phyloP scores from a whole-genome alignment of 176 grass and related monocot genomes.

The Puccinellia tenuiflora region DNA sequence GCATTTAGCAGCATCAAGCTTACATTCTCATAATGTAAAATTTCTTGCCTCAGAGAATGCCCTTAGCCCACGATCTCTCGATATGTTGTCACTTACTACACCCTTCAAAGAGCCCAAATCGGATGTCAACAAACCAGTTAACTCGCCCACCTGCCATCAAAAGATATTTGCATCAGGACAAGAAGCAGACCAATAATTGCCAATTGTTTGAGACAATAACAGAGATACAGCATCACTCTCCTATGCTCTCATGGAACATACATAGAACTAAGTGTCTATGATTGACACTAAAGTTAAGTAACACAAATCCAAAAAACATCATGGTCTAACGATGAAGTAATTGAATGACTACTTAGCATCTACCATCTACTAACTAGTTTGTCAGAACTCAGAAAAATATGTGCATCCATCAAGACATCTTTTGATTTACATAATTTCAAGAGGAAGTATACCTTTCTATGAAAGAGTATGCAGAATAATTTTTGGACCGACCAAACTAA shows the following conservation, averaged over 20 bases:
- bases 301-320: not conserved
- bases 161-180: conserved; percentile 7
- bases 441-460: not conserved
- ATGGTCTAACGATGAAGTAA: not conserved
- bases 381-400: not conserved
- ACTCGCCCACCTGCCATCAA: conserved; percentile 78
- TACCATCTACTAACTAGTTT: not conserved
- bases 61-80: conserved; percentile 91
- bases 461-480: not conserved
- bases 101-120: conserved; percentile 90
- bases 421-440: not conserved
- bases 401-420: conserved; percentile 9
- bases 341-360: not conserved
- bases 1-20: conserved; percentile 48
- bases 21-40: conserved; percentile 53
- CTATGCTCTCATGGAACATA: not conserved
- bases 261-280: not conserved
- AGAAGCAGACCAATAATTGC: not conserved
- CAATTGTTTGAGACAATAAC: not conserved
- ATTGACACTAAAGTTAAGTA: not conserved
- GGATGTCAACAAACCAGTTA: conserved; percentile 92
- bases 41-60: conserved; percentile 95
- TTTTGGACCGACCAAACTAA: not conserved
- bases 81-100: conserved; percentile 92
- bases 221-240: not conserved